Conservation (phyloP, 257 asterid genomes). For the Lantana camara region DNA sequence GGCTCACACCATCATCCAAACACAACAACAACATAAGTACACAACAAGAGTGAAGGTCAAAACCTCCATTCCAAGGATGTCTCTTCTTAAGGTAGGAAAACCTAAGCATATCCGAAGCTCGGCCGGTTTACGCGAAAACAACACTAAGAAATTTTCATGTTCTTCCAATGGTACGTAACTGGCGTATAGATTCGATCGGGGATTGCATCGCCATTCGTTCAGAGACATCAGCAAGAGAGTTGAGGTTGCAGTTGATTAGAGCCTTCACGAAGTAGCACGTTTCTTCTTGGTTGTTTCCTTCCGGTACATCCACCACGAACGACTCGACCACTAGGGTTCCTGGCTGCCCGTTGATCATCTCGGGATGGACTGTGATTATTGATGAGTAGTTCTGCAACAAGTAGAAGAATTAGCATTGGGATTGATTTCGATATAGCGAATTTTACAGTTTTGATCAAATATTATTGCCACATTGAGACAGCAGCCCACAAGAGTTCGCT, state of each 20-base stretch:
- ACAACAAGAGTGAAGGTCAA: too few relatives aligned
- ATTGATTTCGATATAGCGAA: background rate
- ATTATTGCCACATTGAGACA: too few relatives aligned
- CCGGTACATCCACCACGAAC: conserved; percentile 82
- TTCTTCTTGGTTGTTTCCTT: conserved; percentile 81
- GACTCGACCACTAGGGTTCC: conserved; percentile 77
- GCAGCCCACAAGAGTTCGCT: too few relatives aligned
- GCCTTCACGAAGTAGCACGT: conserved; percentile 85
- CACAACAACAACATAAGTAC: background rate
- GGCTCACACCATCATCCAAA: conserved; percentile 19
- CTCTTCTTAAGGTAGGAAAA: background rate
- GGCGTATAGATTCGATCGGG: conserved; percentile 21
- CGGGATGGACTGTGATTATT: conserved; percentile 64
- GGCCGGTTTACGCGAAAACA: too few relatives aligned
- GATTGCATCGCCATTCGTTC: conserved; percentile 73
- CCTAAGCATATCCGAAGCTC: conserved; percentile 5
- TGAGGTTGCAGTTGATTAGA: conserved; percentile 80
- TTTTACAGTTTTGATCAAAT: too few relatives aligned
- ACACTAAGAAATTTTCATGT: background rate
- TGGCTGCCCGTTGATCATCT: conserved; percentile 53
- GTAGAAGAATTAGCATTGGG: background rate
- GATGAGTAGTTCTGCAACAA: conserved; percentile 82
- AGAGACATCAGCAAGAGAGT: conserved; percentile 73
- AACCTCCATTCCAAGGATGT: too few relatives aligned
- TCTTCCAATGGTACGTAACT: conserved; percentile 4